Conservation (phyloP, 768 basidiomycete species). For the Hydnomerulius pinastri region DNA sequence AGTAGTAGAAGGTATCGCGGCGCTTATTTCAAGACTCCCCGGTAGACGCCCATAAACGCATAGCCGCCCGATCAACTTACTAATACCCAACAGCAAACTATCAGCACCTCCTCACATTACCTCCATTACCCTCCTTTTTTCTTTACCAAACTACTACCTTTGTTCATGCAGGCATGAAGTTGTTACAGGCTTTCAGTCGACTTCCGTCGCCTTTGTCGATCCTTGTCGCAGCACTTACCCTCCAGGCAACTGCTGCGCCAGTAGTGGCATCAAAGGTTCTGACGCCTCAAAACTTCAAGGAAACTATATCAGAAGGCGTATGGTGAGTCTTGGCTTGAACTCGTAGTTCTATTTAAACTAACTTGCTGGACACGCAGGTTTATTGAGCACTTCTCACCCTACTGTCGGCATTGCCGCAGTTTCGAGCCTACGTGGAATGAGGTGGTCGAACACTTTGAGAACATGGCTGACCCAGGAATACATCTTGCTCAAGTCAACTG, state of each 20-base stretch:
- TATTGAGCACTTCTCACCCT: conserved; percentile 87
- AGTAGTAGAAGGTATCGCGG: no score
- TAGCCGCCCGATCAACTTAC: no score
- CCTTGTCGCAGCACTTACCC: conserved; percentile 31
- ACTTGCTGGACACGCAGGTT: conserved; percentile 44
- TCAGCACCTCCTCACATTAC: neutral
- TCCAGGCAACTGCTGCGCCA: conserved; percentile 37
- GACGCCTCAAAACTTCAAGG: conserved; percentile 60
- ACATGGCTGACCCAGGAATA: conserved; percentile 41
- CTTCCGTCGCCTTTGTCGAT: conserved; percentile 26
- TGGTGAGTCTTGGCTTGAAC: conserved; percentile 44
- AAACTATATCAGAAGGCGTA: conserved; percentile 53
- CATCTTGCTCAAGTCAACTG: conserved; percentile 84
- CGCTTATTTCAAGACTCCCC: no score
- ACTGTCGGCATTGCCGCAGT: conserved; percentile 74
- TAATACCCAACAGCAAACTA: neutral
- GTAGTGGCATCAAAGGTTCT: conserved; percentile 39
- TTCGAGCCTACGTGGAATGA: conserved; percentile 86
- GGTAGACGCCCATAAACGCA: no score
- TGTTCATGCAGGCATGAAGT: conserved; percentile 14
- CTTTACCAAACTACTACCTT: neutral
- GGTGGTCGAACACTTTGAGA: conserved; percentile 55
- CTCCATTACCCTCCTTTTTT: neutral
- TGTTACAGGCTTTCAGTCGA: neutral
- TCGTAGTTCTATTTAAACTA: neutral